Evolutionary conservation across 768 basidiomycete genomes (phyloP), one percentile per base, ranked within the genome.

Genomic region (Ramaria sp.): DNA sequence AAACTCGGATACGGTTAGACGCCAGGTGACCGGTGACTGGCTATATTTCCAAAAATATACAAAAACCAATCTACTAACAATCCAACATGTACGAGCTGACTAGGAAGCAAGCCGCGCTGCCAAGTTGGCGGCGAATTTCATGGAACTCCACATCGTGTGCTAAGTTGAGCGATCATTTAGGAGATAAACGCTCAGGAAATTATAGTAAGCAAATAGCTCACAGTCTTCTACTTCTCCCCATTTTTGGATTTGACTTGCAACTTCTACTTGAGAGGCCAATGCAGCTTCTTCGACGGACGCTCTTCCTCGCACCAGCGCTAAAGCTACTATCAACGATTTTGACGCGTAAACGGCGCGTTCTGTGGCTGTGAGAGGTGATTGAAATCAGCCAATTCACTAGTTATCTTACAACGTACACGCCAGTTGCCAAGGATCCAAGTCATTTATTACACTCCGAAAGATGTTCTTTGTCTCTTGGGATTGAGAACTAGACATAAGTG

Each of bases 221-320:
- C 95, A 90, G 66, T 98, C 96, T 73, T 98, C 96, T 0, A 99
- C 96, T 70, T 98, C 95, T n/a, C 96, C 96, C 96, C 96, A 99
- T 48, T 83, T 77, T 67, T 94, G 82, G 57, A 97, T 97, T 70
- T 98, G 95, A 65, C 91, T 94, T 58, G 83, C 76, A 0, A 99
- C 95, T 69, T 99, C 96, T 7, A 95, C 94, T 50, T 86, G 85
- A 6, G 91, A 78, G 0, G 89, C 90, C 48, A 81, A 67, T 1
- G 93, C 80, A 8, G 95, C 94, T 63, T 91, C 73, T 62, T 99
- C 89, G 1, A 82, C 88, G 3, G 79, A 80, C 39, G 97, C 65
- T 55, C 76, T 79, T 32, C 81, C 83, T 61, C 80, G 81, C 30
- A 92, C 81, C 30, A 99, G 73, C 8, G 88, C 93, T 34, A 99